Base-by-base conservation (phyloP, 441 rosid species). In the Adansonia rubrostipa region DNA sequence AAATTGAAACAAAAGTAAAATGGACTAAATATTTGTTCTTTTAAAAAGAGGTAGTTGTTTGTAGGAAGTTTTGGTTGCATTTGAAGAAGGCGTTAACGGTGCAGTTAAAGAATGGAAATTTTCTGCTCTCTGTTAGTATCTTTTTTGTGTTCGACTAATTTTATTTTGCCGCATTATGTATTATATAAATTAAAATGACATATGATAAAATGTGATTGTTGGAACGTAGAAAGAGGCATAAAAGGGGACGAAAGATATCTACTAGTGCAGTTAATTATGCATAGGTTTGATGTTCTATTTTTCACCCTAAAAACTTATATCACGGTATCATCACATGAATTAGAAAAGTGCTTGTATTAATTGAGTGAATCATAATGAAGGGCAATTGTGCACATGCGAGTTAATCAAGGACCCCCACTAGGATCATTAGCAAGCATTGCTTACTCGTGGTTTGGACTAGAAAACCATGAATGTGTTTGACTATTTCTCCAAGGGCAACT, bases 281-380 rank as follows among this genome's bases (percentile, higher is more conserved):
- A 19, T 17, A 57, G 1, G 28, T 24, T 63, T 63, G 67, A 1
- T 33, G 19, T 33, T 28, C 7, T 2, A 63, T 9, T 28, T 63
- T 63, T 33, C 45, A 11, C 33, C 14, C 68, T 63, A 17, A 13
- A 65, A 28, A 28, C 33, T 28, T 28, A 36, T 5, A 64, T 42
- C 47, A 40, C 24, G 66, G 66, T 11, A 64, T 64, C 51, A 66
- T 65, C 24, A 40, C 14, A 33, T 62, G 5, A 51, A 33, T 62
- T 5, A 51, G 7, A 56, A 75, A 48, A 33, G 36, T 54, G 19
- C 4, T 19, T 2, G 44, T 19, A 22, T 19, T 14, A 20, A 51
- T 51, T 51, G 14, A 33, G 71, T 36, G 36, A 73, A 5, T 73
- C 56, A 64, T 73, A 15, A 72, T 64, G 72, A 65, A 66, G 50